Evolutionary conservation across 345 rosid genomes (phyloP), one percentile per base, ranked within the genome.

Genomic region (Diplotaxis tenuifolia): DNA sequence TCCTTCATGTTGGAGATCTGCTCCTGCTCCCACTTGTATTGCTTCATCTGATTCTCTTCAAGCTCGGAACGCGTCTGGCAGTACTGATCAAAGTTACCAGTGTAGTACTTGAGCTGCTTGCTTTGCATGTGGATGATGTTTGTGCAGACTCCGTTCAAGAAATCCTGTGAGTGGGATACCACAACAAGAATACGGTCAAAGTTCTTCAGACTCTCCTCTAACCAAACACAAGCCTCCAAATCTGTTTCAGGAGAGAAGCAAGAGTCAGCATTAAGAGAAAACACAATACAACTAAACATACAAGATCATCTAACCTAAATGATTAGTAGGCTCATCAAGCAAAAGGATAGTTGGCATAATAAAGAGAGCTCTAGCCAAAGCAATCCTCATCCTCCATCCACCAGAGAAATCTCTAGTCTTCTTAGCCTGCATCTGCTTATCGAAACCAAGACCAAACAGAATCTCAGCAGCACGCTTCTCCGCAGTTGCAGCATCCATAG

Each of bases 311-410:
- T 29, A 68, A 92, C 98, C 99, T 60, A 96, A 90, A 82, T 96
- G 97, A 77, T 96, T 92, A 16, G 98, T 92, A 1, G 99, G 98
- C 74, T 92, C 99, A 82, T 95, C 99, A 66, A 95, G 96, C 76
- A 95, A 82, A 70, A 95, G n/a, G n/a, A n/a, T n/a, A n/a, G n/a
- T n/a, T n/a, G n/a, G n/a, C n/a, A n/a, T n/a, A n/a, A n/a, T n/a
- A n/a, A n/a, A n/a, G n/a, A n/a, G n/a, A n/a, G n/a, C n/a, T n/a
- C n/a, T n/a, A n/a, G n/a, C n/a, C n/a, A 95, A 81, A 1, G 98
- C 99, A 78, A 95, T 95, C 80, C 98, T 88, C 99, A 95, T 95
- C 70, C 97, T 92, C 99, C 99, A 95, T 6, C 99, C 98, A 87
- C 97, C 99, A 74, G 99, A 92, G 47, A 95, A 95, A n/a, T n/a